Evolutionary conservation across 169 alveolate genomes (phyloP).

Genomic region (Amoebophrya sp.): DNA sequence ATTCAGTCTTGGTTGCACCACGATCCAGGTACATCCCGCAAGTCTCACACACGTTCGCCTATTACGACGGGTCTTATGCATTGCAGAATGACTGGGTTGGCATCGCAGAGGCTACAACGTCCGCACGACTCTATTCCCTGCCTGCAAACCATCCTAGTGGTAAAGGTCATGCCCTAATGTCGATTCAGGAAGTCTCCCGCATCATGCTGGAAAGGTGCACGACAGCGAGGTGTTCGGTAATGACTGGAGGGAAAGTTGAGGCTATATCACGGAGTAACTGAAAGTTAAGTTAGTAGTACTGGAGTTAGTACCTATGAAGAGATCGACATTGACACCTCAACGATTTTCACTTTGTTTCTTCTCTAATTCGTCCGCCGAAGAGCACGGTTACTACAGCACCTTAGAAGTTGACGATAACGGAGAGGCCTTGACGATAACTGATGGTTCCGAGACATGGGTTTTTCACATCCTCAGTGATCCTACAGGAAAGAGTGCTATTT

Average conservation of each 20-base stretch:
- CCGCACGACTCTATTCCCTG: background rate
- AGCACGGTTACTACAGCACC: constrained; percentile 30
- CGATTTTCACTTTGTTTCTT: no score
- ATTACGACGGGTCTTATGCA: no score
- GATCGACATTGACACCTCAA: no score
- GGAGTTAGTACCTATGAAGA: no score
- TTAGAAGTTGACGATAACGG: constrained; percentile 26
- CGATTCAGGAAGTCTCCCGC: constrained; percentile 28
- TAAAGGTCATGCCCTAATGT: constrained; percentile 21
- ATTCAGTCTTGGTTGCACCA: background rate
- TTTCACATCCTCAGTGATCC: constrained; percentile 24
- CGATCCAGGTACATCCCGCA: no score
- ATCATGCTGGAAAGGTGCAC: constrained; percentile 29
- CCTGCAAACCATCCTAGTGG: background rate
- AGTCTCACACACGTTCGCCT: no score
- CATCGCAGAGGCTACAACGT: background rate
- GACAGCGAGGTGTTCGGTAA: constrained; percentile 32
- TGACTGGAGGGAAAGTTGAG: background rate
- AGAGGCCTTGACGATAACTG: constrained; percentile 31
- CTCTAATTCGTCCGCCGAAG: no score
- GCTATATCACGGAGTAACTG: no score
- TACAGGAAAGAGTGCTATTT: constrained; percentile 23
- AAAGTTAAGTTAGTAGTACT: no score
- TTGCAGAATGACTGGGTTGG: background rate
- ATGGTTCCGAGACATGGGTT: constrained; percentile 24